Evolutionary conservation across 225 moss, liverwort and hornwort species (phyloP).

Genomic region (Physcomitrium patens): DNA sequence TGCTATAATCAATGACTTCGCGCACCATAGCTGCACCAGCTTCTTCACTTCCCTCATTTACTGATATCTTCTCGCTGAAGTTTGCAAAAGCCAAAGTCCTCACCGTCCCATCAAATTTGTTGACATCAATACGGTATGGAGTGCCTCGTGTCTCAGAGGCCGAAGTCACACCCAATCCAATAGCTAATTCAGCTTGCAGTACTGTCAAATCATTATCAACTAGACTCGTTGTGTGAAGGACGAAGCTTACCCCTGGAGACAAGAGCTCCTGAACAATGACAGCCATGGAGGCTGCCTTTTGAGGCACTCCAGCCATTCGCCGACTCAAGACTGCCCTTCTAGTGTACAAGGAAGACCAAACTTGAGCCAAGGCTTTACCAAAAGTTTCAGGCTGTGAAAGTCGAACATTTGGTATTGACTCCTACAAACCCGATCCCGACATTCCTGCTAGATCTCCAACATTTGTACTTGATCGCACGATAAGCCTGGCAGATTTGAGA

Average conservation of each 20-base stretch:
- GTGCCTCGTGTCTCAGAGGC: conserved; percentile 55
- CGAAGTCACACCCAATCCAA: conserved; percentile 60
- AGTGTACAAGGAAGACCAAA: conserved; percentile 59
- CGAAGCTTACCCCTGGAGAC: conserved; percentile 46
- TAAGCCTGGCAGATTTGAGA: conserved; percentile 29
- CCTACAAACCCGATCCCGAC: conserved; percentile 56
- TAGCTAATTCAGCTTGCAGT: conserved; percentile 59
- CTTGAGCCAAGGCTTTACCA: conserved; percentile 46
- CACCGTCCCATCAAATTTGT: conserved; percentile 58
- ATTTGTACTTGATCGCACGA: conserved; percentile 59
- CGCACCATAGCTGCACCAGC: conserved; percentile 37
- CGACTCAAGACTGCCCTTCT: conserved; percentile 54
- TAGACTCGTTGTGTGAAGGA: conserved; percentile 62
- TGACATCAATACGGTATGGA: conserved; percentile 56
- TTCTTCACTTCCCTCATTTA: conserved; percentile 16
- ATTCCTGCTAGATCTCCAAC: conserved; percentile 58
- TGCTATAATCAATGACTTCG: conserved; percentile 58
- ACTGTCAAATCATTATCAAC: conserved; percentile 48
- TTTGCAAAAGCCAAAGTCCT: conserved; percentile 62
- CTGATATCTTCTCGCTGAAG: conserved; percentile 47
- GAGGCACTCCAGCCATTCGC: conserved; percentile 47
- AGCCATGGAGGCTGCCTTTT: conserved; percentile 58
- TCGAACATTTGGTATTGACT: conserved; percentile 49
- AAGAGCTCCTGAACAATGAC: conserved; percentile 61
- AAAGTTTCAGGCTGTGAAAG: conserved; percentile 49